Evolutionary conservation across 768 basidiomycete genomes (phyloP).

Genomic region (Tulasnella sp.): DNA sequence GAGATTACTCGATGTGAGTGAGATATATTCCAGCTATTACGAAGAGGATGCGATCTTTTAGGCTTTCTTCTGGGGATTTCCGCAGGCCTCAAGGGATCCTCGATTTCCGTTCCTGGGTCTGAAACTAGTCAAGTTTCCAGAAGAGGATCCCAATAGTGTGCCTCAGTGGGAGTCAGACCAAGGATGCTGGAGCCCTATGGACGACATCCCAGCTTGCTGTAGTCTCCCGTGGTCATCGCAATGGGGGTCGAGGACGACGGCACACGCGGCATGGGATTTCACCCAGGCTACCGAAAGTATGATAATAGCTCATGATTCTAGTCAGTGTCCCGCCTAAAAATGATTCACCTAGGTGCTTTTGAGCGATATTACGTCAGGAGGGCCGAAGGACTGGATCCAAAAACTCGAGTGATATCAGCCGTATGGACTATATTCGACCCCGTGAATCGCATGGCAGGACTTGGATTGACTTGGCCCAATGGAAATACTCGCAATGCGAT

Average conservation of each 20-base stretch:
- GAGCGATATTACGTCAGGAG: too few species aligned
- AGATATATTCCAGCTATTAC: neutral
- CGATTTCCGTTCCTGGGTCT: neutral
- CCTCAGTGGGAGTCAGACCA: neutral
- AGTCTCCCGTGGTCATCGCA: neutral
- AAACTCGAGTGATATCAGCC: too few species aligned
- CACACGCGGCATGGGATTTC: neutral
- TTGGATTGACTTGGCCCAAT: too few species aligned
- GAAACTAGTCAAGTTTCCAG: neutral
- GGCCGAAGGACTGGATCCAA: too few species aligned
- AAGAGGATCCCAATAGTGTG: neutral
- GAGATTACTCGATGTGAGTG: neutral
- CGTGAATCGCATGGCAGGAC: too few species aligned
- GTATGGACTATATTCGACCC: too few species aligned
- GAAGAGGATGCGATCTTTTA: neutral
- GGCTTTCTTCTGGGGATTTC: neutral
- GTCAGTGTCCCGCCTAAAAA: too few species aligned
- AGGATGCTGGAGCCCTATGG: too few species aligned
- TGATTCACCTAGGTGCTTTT: too few species aligned
- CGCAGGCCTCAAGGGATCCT: neutral
- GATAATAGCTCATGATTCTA: too few species aligned
- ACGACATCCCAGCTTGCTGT: neutral
- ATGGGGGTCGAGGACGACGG: neutral
- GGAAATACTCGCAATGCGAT: too few species aligned
- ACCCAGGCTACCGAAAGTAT: neutral